Base-by-base conservation (phyloP, 2,329 filamentous ascomycete genomes). In the Ustilaginoidea virens region DNA sequence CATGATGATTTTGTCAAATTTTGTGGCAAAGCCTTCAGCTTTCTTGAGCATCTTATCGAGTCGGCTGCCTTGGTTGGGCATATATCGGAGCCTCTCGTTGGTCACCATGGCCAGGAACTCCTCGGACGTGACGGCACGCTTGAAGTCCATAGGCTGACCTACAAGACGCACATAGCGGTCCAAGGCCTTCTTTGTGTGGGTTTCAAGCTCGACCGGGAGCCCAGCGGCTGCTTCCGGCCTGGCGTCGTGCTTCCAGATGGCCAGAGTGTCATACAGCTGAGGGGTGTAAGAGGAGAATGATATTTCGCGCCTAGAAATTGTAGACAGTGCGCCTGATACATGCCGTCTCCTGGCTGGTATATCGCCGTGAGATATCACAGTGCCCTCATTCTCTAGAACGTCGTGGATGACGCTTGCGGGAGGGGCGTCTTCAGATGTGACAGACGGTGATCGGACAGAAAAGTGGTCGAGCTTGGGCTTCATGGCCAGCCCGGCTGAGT, bases 1-100 rank as follows among this genome's bases (percentile, higher is more conserved):
- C 21, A 18, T 6, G 24, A 34, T 30, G 28, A 28, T 28, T 16
- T 30, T 34, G 28, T 34, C 28, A 10, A 34, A 34, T 17, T 27
- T 31, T 3, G 14, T 19, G 16, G n/a, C 32, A 24, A 34, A 34
- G 7, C 24, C 12, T 18, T 34, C 32, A n/a, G 32, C 32, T 18
- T 28, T 30, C 25, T 34, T 34, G 16, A 34, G 28, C n/a, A 24
- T 31, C 25, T 34, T 31, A 16, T 30, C 32, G 9, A 34, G 32
- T 16, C 32, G 17, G 16, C 28, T 34, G 15, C 23, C 27, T 12
- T 28, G 25, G 8, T 31, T 15, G 3, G 32, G 29, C 25, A 31
- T 29, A 14, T 30, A 29, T 5, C 27, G 18, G 11, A 29, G 14
- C 27, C 27, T 23, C 15, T 29, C 27, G 19, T 29, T 29, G 9